Base-by-base conservation (phyloP, 2,329 filamentous ascomycete species). In the Hypoxylon sp. region DNA sequence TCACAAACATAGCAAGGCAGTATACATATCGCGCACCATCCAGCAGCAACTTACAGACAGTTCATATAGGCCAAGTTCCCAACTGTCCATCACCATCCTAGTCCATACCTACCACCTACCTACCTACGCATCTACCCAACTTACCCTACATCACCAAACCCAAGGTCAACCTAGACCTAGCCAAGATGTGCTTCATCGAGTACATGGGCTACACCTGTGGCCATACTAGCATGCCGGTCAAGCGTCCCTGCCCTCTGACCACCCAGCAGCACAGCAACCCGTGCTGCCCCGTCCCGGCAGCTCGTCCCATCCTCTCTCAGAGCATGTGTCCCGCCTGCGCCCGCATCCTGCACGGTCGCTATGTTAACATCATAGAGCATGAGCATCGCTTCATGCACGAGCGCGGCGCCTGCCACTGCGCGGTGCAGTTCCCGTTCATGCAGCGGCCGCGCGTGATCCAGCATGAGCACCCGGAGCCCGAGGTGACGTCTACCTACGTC, bases 151-250 rank as follows among this genome's bases (percentile, higher is more conserved):
- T 22, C 39, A 19, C 39, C 26, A 24, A 57, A 57, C 39, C 26
- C 26, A 35, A 11, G 10, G 3, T 17, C 5, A 9, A 3, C 17
- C 22, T 8, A 10, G 1, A 44, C 9, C 39, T 1, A 57, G 17
- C n/a, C 55, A 50, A 6, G 2, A 86, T 86, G 84, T 86, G 84
- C 70, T 79, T 84, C 74, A 76, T 78, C 33, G 82, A 85, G 71
- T 84, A 78, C 70, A 73, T 84, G 51, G 81, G 79, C 59, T 86
- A 84, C 74, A 80, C 75, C 35, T 86, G 84, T 73, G 84, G 84
- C 14, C 84, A 86, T 75, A 81, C 80, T 52, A 81, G 80, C 5
- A 44, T 80, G 3, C 76, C 79, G 0, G 76, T 81, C 10, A 76
- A 84, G 51, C 79, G 81, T 0, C 75, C 78, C 2, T 86, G 84